These are phyloP conservation scores for Cryptosporidium felis DNA, from an alignment of 169 alveolate species.

Conservation along the genomic window DNA sequence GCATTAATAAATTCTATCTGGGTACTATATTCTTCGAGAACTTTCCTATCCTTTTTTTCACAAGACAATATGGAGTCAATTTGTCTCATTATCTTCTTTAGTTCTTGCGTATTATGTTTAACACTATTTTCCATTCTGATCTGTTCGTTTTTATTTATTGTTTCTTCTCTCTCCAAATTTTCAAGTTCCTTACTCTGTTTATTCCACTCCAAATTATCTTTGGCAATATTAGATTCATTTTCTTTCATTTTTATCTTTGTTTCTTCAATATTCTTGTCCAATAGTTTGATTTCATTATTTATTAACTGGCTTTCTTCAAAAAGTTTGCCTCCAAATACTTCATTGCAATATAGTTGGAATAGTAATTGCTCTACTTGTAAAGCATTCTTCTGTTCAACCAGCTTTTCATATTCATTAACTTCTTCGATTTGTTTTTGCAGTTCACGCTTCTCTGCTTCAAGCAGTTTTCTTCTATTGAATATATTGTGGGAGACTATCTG, in stretches of 20 bases:
- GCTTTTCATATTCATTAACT: constrained; percentile 57
- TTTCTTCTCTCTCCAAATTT: constrained; percentile 4
- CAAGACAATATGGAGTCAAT: background rate
- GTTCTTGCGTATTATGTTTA: background rate
- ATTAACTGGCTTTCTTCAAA: constrained; percentile 17
- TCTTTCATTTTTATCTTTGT: constrained; percentile 18
- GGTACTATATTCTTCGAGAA: background rate
- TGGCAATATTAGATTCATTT: constrained; percentile 17
- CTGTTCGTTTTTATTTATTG: background rate
- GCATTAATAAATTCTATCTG: background rate
- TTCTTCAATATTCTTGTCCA: background rate
- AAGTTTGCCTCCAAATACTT: constrained; percentile 24
- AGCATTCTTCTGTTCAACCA: background rate
- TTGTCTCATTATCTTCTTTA: constrained; percentile 14
- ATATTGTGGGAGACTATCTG: constrained; percentile 67
- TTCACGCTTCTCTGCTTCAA: constrained; percentile 71
- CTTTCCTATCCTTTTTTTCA: constrained; percentile 4
- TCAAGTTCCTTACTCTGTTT: constrained; percentile 6
- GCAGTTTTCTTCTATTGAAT: constrained; percentile 63
- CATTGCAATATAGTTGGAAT: constrained; percentile 41
- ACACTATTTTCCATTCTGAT: constrained; percentile 1
- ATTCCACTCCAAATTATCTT: constrained; percentile 3
- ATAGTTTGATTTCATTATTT: constrained; percentile 2
- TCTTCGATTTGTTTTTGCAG: constrained; percentile 71
- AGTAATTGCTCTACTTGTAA: background rate